Evolutionary conservation across 139 green algal species (phyloP), one percentile per base, ranked within the genome.

Genomic region (Chlorella sp.): DNA sequence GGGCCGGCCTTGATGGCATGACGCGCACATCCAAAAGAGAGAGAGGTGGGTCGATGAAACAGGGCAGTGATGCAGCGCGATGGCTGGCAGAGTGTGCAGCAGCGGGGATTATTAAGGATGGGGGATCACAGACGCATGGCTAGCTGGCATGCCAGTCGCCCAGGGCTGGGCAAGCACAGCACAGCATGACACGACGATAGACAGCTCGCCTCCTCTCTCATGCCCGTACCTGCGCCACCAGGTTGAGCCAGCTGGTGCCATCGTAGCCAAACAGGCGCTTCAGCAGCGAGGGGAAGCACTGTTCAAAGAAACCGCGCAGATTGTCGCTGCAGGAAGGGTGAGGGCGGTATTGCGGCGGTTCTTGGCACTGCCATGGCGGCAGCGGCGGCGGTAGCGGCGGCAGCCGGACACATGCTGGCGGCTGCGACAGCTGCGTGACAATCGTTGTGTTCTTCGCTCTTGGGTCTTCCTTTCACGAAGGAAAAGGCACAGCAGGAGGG

Each of bases 201-300:
- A 15, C 73, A 42, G 15, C 68, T 26, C 68, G 1, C 24, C 68
- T 34, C 11, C 24, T 64, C 40, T 40, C 30, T 34, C 14, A 34
- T 48, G 34, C 34, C 34, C 66, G 3, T 40, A 95, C 95, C 94
- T 94, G 94, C 11, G 93, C 91, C 0, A 96, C 93, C 5, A 94
- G 85, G 79, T 91, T 95, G 12, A 98, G 92, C 95, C 95, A 98
- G 84, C 92, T 94, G 19, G 92, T 90, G 76, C 96, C 94, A 79
- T 96, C 95, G 86, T 97, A 98, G 24, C 96, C 96, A 91, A 98
- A 98, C 3, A 97, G 86, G 1, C 92, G 92, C 85, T 94, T 95
- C 28, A 98, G 91, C 61, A 98, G 91, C 2, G 93, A 92, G 0
- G 95, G 91, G 53, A 98, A 97, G 83, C 93, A 97, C 73, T 95